These are phyloP conservation scores for Passalora sequoiae DNA, from an alignment of 2,329 filamentous ascomycete genomes.

Conservation along the genomic window DNA sequence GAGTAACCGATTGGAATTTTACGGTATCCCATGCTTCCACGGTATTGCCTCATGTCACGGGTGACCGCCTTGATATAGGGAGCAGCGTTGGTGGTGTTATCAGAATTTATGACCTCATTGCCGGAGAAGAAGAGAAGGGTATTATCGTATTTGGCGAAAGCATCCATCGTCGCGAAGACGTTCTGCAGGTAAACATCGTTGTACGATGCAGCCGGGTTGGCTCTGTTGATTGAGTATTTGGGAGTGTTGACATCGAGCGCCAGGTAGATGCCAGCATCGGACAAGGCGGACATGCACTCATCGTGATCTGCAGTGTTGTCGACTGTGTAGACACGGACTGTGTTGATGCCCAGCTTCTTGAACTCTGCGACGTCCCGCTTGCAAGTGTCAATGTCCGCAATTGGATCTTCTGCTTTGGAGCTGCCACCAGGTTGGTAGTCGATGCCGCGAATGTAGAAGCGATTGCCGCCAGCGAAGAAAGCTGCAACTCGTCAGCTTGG, in stretches of 20 bases:
- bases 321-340: conserved; percentile 84
- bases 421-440: conserved; percentile 55
- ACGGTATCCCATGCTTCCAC: conserved; percentile 64
- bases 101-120: conserved; percentile 70
- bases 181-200: conserved; percentile 80
- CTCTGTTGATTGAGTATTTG: conserved; percentile 79
- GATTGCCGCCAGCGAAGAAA: conserved; percentile 58
- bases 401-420: conserved; percentile 63
- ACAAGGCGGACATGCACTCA: conserved; percentile 75
- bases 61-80: conserved; percentile 69
- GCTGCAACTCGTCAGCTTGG: conserved; percentile 40
- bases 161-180: conserved; percentile 83
- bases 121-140: conserved; percentile 78
- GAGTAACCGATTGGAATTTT: conserved; percentile 74
- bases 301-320: conserved; percentile 81
- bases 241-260: conserved; percentile 91
- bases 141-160: conserved; percentile 77
- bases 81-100: conserved; percentile 57
- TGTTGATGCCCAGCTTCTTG: conserved; percentile 82
- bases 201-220: conserved; percentile 68
- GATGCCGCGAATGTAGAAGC: conserved; percentile 58
- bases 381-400: conserved; percentile 66
- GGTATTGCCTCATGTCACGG: conserved; percentile 75
- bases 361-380: conserved; percentile 75
- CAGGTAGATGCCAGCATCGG: conserved; percentile 83